Conservation (phyloP, 1,139 yeast species). For the Yamadazyma dushanensis region DNA sequence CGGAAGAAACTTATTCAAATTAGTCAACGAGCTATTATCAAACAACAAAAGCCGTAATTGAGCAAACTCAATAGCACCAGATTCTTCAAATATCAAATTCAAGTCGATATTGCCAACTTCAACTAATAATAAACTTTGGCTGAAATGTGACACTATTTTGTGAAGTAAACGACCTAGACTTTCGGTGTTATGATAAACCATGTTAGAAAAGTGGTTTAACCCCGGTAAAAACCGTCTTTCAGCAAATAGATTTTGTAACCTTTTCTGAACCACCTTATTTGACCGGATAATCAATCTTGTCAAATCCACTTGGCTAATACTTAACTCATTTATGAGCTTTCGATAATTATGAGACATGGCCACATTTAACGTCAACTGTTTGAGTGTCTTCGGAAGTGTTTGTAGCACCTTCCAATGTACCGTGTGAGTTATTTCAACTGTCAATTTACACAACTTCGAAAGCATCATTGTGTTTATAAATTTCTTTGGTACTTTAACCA, state of each 20-base stretch:
- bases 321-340: neutral
- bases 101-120: constrained; percentile 2
- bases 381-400: neutral
- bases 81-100: neutral
- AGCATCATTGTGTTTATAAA: too few relatives aligned
- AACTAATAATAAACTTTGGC: neutral
- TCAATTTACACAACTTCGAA: too few relatives aligned
- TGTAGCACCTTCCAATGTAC: neutral
- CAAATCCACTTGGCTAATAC: neutral
- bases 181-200: neutral
- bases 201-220: neutral
- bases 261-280: neutral
- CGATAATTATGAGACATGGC: neutral
- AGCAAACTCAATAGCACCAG: constrained; percentile 11
- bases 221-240: neutral
- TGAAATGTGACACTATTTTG: neutral
- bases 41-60: constrained; percentile 19
- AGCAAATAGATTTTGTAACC: neutral
- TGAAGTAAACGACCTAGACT: neutral
- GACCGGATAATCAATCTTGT: neutral
- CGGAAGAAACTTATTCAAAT: constrained; percentile 5
- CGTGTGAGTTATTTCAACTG: neutral
- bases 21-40: constrained; percentile 20
- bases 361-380: neutral
- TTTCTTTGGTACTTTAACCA: neutral